These are phyloP conservation scores for Xanthoparmelia taractica DNA, from an alignment of 495 filamentous ascomycete species.

Conservation along the genomic window DNA sequence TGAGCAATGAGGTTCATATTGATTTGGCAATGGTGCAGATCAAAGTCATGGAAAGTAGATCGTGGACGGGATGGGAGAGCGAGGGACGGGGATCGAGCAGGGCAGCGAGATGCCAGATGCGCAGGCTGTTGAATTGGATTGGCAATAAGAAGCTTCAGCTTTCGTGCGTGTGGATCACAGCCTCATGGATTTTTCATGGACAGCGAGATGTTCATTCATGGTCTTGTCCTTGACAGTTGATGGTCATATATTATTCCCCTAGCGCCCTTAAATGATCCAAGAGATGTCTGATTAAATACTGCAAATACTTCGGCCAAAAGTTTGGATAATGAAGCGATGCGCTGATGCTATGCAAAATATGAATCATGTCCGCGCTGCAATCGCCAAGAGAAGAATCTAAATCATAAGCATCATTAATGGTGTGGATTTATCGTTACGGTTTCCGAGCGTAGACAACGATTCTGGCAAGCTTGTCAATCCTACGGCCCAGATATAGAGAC, in stretches of 20 bases:
- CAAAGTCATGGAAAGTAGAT: neutral
- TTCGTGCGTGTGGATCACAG: too few relatives aligned
- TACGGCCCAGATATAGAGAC: slow-evolving; percentile 12
- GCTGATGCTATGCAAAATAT: neutral
- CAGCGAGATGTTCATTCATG: neutral
- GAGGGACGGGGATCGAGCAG: neutral
- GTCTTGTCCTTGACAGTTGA: neutral
- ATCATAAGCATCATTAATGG: neutral
- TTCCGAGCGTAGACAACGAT: slow-evolving; percentile 28
- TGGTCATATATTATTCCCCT: neutral
- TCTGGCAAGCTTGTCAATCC: slow-evolving; percentile 24
- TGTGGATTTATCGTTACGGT: slow-evolving; percentile 11
- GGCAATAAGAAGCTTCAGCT: neutral
- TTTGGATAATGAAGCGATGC: neutral
- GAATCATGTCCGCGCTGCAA: too few relatives aligned
- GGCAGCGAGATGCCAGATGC: neutral
- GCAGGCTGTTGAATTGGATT: neutral
- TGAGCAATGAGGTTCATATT: neutral
- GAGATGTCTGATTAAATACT: neutral
- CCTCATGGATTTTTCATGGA: neutral
- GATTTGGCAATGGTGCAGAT: neutral
- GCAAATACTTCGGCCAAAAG: too few relatives aligned
- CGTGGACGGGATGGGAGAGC: neutral
- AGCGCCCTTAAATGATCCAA: neutral
- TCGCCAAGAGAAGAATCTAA: neutral